These are phyloP conservation scores for Amanita jacksonii DNA, from an alignment of 768 basidiomycete genomes.

Conservation along the genomic window DNA sequence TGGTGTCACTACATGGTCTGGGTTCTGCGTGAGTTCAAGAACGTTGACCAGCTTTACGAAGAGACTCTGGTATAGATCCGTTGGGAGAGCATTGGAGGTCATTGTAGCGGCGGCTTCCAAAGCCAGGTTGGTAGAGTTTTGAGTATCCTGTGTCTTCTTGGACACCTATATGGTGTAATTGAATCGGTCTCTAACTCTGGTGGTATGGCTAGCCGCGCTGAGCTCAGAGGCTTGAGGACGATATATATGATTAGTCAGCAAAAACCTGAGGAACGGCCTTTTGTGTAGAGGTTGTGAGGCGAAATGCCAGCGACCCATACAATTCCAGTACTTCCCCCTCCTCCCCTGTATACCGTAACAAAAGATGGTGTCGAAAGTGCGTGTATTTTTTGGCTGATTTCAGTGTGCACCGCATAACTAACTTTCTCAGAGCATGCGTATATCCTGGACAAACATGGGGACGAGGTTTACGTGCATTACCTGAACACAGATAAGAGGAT, in stretches of 20 bases:
- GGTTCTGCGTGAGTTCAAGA: constrained; percentile 48
- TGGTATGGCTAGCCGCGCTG: too few species aligned
- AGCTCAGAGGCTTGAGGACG: too few species aligned
- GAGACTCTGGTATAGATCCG: constrained; percentile 44
- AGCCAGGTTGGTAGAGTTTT: too few species aligned
- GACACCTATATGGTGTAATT: too few species aligned
- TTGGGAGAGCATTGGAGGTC: constrained; percentile 30
- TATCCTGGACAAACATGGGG: constrained; percentile 41
- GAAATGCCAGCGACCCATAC: constrained; percentile 23
- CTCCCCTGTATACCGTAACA: constrained; percentile 22
- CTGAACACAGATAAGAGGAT: constrained; percentile 58
- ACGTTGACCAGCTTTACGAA: constrained; percentile 51
- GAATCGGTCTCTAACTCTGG: too few species aligned
- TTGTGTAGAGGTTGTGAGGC: background rate
- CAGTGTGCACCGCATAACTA: constrained; percentile 6
- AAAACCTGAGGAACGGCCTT: too few species aligned
- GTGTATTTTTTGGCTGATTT: constrained; percentile 10
- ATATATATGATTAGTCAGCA: too few species aligned
- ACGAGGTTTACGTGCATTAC: constrained; percentile 65
- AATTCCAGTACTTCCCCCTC: constrained; percentile 17
- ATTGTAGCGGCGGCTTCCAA: constrained; percentile 10
- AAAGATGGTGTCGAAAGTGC: constrained; percentile 25
- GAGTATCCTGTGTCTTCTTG: too few species aligned
- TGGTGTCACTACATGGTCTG: constrained; percentile 43
- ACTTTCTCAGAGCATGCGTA: constrained; percentile 34